Conservation (phyloP, 768 basidiomycete genomes). For the Peribolospora kevripleyi region DNA sequence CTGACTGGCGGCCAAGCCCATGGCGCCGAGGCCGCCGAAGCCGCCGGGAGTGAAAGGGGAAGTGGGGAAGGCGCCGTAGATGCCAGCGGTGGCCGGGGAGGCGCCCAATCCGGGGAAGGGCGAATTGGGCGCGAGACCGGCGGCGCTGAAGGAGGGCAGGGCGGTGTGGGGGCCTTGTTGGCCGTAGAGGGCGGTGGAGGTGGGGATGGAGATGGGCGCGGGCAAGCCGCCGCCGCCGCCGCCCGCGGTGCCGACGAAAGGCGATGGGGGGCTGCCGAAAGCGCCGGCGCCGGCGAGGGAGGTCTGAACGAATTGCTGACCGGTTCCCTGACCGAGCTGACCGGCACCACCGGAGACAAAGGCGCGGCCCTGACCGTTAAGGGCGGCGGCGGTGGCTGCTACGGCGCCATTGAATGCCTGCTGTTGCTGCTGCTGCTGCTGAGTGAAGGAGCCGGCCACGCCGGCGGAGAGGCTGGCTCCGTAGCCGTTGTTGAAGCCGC, state of each 20-base stretch:
- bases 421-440: conserved; percentile 1
- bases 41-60: background rate
- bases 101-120: too few species aligned
- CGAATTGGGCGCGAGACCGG: too few species aligned
- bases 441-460: background rate
- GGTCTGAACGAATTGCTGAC: background rate
- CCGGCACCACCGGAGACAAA: background rate
- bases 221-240: too few species aligned
- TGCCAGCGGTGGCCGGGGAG: background rate
- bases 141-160: background rate
- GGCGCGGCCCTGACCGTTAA: background rate
- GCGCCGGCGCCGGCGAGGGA: background rate
- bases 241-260: background rate
- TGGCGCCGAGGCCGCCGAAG: background rate
- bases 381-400: background rate
- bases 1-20: conserved; percentile 1
- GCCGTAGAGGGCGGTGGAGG: background rate
- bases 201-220: background rate
- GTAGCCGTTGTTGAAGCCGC: background rate
- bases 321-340: background rate
- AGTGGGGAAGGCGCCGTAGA: background rate
- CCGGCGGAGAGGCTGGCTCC: background rate
- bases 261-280: background rate
- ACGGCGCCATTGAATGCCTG: background rate
- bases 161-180: background rate